These are phyloP conservation scores for Scheffersomyces lignosus DNA, from an alignment of 805 yeast genomes.

Conservation along the genomic window DNA sequence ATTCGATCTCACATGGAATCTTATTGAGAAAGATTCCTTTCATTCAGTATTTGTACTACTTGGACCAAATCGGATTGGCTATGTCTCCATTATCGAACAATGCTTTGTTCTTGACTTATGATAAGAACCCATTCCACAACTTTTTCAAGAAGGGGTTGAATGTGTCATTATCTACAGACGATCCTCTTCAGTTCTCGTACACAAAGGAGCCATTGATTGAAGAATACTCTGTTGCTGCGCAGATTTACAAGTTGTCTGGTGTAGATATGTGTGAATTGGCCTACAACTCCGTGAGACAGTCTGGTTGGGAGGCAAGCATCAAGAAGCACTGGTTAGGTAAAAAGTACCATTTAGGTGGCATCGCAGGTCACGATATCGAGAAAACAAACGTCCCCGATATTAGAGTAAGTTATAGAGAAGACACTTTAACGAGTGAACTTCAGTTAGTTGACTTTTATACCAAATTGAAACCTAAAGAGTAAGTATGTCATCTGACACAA, in stretches of 20 bases:
- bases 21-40: slow-evolving; percentile 90
- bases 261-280: slow-evolving; percentile 99
- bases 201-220: slow-evolving; percentile 97
- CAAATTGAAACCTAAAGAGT: too few species aligned
- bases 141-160: slow-evolving; percentile 93
- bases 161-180: slow-evolving; percentile 94
- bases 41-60: slow-evolving; percentile 87
- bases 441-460: slow-evolving; percentile 67
- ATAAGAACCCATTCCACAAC: slow-evolving; percentile 90
- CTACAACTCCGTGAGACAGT: slow-evolving; percentile 84
- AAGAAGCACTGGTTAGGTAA: slow-evolving; percentile 93
- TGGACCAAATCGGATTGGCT: slow-evolving; percentile 95
- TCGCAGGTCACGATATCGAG: slow-evolving; percentile 84
- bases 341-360: slow-evolving; percentile 55
- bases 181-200: slow-evolving; percentile 95
- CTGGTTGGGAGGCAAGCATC: slow-evolving; percentile 87
- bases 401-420: slow-evolving; percentile 79
- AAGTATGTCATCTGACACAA: too few species aligned
- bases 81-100: slow-evolving; percentile 98
- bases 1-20: slow-evolving; percentile 95
- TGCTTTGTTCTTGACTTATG: slow-evolving; percentile 92
- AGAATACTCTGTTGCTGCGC: slow-evolving; percentile 98
- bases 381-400: slow-evolving; percentile 94
- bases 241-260: slow-evolving; percentile 87
- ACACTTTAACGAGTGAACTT: slow-evolving; percentile 70